phyloP scores from a whole-genome alignment of 352 stramenopile species.

The Discostella stelligera region DNA sequence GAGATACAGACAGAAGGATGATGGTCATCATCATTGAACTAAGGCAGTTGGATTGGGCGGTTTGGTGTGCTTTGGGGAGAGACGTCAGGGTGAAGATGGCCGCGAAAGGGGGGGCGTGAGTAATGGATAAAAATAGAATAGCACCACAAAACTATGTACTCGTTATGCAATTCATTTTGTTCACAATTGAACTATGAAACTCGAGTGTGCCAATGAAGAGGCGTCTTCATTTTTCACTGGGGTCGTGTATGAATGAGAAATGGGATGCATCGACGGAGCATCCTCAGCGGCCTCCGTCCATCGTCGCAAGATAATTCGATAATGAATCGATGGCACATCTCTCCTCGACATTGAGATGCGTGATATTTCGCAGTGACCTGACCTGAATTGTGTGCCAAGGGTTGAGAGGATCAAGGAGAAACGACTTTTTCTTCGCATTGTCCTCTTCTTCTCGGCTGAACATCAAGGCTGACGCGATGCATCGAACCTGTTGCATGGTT shows the following conservation, averaged over 20 bases:
- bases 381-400: conserved; percentile 48
- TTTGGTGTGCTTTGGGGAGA: background rate
- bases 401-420: conserved; percentile 42
- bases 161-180: background rate
- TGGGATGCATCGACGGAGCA: no score
- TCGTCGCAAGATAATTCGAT: background rate
- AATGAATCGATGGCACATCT: conserved; percentile 3
- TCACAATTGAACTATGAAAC: background rate
- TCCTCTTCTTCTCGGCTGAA: conserved; percentile 1
- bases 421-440: no score
- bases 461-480: conserved; percentile 32
- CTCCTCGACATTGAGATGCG: conserved; percentile 2
- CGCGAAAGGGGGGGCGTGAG: no score
- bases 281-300: background rate
- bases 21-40: conserved; percentile 20
- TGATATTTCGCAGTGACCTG: conserved; percentile 22
- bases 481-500: conserved; percentile 10
- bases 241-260: conserved; percentile 8
- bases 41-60: no score
- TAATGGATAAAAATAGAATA: conserved; percentile 5
- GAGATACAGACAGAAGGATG: conserved; percentile 51
- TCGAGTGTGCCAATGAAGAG: background rate
- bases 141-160: background rate
- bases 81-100: background rate
- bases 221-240: background rate